Base-by-base conservation (phyloP, 140 eudicot genomes). In the Anethum foeniculum region DNA sequence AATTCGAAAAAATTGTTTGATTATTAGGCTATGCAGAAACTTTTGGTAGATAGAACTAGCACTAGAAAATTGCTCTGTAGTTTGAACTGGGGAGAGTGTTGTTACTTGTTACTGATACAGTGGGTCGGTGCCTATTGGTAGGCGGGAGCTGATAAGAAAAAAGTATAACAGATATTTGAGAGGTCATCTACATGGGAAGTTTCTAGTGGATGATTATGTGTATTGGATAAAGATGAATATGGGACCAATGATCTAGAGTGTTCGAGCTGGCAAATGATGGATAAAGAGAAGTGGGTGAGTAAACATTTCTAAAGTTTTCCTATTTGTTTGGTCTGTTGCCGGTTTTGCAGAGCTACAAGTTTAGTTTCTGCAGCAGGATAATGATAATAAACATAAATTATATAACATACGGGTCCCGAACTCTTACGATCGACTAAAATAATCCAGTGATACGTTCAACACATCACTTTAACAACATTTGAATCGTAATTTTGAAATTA, bases 181-280 rank as follows among this genome's bases (percentile, higher is more conserved):
- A n/a, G 68, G 32, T 58, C 28, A 51, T 51, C 4, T 49, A 51
- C 0, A 51, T 7, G 1, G 67, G 67, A 21, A 23, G 67, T 23
- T 60, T 60, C 15, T 9, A 28, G 68, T 60, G 14, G 30, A 23
- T 58, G 15, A 60, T 0, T 25, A 25, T 60, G 68, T 25, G 34
- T 25, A 10, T 60, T 3, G 36, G 36, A 62, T 62, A 62, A 25
- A 62, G 69, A 62, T 62, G 1, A 9, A 27, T 25, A 62, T 25
- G 69, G 69, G 69, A 18, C 36, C 69, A 25, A 62, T 16, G 34
- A 62, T 62, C 36, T 62, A 62, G 34, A 62, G 11, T 25, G 10
- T 62, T 62, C 69, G 7, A 62, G 69, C 69, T 62, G 69, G 36
- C 36, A 62, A 62, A 62, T 62, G 69, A 25, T 62, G 69, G 36